These are phyloP conservation scores for Sphaerostilbella broomeana DNA, from an alignment of 2,329 filamentous ascomycete genomes.

Conservation along the genomic window DNA sequence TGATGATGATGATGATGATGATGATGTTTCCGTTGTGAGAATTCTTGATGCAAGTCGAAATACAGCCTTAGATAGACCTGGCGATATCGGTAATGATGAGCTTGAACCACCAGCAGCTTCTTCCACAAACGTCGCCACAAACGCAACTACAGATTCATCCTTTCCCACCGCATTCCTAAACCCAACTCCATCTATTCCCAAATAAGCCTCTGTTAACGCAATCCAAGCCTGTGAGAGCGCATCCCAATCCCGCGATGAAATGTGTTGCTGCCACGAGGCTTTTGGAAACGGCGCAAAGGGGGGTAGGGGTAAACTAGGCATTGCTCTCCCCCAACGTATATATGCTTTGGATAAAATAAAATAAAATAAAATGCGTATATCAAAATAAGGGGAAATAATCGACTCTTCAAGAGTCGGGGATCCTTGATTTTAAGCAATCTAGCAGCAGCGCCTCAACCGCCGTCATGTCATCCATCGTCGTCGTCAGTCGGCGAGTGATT, in stretches of 20 bases:
- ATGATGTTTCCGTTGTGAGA: constrained; percentile 34
- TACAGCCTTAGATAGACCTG: constrained; percentile 51
- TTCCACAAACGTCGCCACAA: constrained; percentile 50
- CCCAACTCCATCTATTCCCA: constrained; percentile 50
- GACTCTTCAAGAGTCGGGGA: background rate
- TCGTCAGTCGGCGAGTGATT: constrained; percentile 17
- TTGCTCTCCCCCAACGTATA: too few species aligned
- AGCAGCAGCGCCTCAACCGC: background rate
- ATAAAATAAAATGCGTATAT: background rate
- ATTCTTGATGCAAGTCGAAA: constrained; percentile 60
- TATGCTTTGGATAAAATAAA: background rate
- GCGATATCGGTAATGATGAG: constrained; percentile 22
- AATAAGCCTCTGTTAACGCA: constrained; percentile 56
- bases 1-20: too few species aligned
- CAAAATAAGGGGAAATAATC: background rate
- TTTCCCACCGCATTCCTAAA: constrained; percentile 46
- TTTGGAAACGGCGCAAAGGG: constrained; percentile 73
- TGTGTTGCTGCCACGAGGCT: constrained; percentile 55
- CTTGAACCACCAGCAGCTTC: constrained; percentile 34
- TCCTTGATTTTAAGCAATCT: background rate
- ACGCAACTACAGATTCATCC: constrained; percentile 47
- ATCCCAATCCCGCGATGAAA: constrained; percentile 68
- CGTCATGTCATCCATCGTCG: constrained; percentile 10
- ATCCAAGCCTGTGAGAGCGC: constrained; percentile 72
- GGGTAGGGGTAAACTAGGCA: constrained; percentile 43